phyloP scores from a whole-genome alignment of 1,139 yeast species.

The Candida neerlandica region DNA sequence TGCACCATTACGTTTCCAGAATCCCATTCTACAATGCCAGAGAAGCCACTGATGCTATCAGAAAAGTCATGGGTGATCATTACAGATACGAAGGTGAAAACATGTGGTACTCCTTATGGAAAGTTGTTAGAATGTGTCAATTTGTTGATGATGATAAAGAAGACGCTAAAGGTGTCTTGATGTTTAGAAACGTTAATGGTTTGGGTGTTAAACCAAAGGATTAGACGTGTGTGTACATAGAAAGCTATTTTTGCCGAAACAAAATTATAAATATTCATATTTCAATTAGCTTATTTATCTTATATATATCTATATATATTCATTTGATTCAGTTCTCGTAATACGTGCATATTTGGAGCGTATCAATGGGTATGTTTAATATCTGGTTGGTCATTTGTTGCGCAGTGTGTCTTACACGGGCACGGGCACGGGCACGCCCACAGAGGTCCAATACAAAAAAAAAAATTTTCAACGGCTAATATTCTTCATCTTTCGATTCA shows the following conservation, averaged over 20 bases:
- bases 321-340: not conserved
- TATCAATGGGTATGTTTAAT: not conserved
- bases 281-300: not conserved
- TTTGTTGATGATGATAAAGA: constrained; percentile 72
- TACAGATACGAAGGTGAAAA: constrained; percentile 67
- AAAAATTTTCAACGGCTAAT: not conserved
- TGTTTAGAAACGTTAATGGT: constrained; percentile 61
- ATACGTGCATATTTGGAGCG: not conserved
- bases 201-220: constrained; percentile 49
- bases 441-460: not conserved
- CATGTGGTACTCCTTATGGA: constrained; percentile 77
- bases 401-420: not conserved
- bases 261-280: not conserved
- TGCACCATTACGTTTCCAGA: constrained; percentile 82
- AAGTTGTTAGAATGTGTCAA: constrained; percentile 71
- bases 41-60: constrained; percentile 76
- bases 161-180: constrained; percentile 60
- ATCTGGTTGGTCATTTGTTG: not conserved
- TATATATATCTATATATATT: not conserved
- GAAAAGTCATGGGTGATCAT: constrained; percentile 81
- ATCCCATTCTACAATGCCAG: constrained; percentile 87
- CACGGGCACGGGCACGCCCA: no score
- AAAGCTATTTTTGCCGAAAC: not conserved
- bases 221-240: constrained; percentile 15
- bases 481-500: not conserved